Evolutionary conservation across 106 monocot species (phyloP).

Genomic region (Iris macrosiphon): DNA sequence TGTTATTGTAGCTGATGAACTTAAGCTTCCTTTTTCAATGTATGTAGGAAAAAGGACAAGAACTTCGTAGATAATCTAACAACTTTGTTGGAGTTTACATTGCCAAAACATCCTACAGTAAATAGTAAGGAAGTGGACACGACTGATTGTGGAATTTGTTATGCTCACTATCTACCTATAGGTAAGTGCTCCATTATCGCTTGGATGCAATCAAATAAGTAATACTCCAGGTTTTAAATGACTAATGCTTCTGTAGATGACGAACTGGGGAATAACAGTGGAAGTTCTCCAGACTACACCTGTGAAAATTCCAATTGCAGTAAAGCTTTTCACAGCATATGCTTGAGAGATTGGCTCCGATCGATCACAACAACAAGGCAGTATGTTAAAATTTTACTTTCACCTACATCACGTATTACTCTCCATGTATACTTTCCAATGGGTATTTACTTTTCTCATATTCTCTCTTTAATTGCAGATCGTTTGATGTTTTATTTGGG

Average conservation of each 20-base stretch:
- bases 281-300: constrained; percentile 50
- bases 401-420: background rate
- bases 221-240: too few species aligned
- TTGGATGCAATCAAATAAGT: background rate
- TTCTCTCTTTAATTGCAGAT: constrained; percentile 19
- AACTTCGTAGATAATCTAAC: constrained; percentile 56
- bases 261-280: constrained; percentile 53
- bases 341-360: constrained; percentile 84
- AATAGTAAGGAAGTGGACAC: constrained; percentile 22
- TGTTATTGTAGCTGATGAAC: too few species aligned
- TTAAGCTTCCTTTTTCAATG: constrained; percentile 1
- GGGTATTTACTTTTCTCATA: background rate
- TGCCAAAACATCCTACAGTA: constrained; percentile 30
- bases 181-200: constrained; percentile 22
- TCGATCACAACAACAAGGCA: constrained; percentile 88
- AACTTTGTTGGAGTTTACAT: constrained; percentile 32
- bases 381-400: constrained; percentile 31
- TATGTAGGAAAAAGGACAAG: constrained; percentile 32
- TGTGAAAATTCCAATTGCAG: constrained; percentile 79
- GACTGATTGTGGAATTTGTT: constrained; percentile 93
- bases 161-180: constrained; percentile 60
- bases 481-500: constrained; percentile 69
- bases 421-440: background rate
- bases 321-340: constrained; percentile 66
- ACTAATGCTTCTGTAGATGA: constrained; percentile 42